Base-by-base conservation (phyloP, 169 alveolate species). In the Plasmodium berghei region DNA sequence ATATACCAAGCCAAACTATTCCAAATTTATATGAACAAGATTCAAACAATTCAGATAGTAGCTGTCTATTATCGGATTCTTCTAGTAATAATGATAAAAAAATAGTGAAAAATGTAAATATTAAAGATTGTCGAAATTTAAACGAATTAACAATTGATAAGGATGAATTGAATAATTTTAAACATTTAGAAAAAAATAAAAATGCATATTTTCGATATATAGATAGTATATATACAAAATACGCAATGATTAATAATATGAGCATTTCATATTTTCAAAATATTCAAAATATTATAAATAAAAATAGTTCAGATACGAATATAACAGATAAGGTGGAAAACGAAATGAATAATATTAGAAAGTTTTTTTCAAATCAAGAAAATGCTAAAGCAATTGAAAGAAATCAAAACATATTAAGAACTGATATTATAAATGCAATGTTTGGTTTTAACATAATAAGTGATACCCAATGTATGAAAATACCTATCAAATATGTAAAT, bases 361-460 rank as follows among this genome's bases (percentile, higher is more conserved):
- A 9, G 0, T 66, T 80, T 45, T 59, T 67, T 12, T 61, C 67
- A 26, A 56, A 80, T 54, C 54, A 80, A 67, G 63, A 64, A 18
- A 80, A 40, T 28, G 22, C 14, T 5, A 49, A 34, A 16, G 40
- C 26, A n/a, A 67, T 80, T 34, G 85, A 66, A 56, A 24, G 4
- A 66, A 26, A 59, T 20, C 90, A 80, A 62, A 55, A 58, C n/a
- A 55, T 52, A 61, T 18, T 80, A 16, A 18, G 90, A 16, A 24
- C 72, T 0, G 90, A 80, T 67, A 52, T 80, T 42, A 28, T 67
- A 52, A 80, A 80, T 28, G 20, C 90, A 2, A 66, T 80, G 90
- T 80, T 80, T 55, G 90, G 90, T 1, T 80, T 80, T 69, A 58
- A 80, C 26, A 67, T 80, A 40, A 80, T 80, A 10, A 80, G 46